Percentiles rank a stretch among this genome's conserved stretches.
These are phyloP conservation scores for Diutina scorzettiae DNA, from an alignment of 1,139 yeast genomes.

Conservation along the genomic window DNA sequence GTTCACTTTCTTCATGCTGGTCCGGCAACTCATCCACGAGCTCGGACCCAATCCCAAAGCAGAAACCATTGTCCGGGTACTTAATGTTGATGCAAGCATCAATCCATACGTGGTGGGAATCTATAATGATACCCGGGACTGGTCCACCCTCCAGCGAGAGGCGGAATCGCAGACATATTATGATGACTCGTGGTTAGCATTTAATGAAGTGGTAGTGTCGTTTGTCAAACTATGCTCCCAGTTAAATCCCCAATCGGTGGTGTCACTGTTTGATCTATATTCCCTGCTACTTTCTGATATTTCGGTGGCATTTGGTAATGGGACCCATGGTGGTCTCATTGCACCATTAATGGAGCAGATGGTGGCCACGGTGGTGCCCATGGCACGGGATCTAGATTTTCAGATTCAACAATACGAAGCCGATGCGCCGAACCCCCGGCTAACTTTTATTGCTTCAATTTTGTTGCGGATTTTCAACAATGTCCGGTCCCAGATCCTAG, in stretches of 20 bases:
- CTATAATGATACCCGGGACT: slow-evolving; percentile 8
- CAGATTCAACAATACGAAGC: slow-evolving; percentile 37
- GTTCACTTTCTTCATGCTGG: no score
- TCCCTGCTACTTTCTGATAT: slow-evolving; percentile 40
- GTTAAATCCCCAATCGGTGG: slow-evolving; percentile 46
- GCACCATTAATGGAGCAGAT: slow-evolving; percentile 31
- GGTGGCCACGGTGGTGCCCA: slow-evolving; percentile 32
- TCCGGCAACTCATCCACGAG: background rate
- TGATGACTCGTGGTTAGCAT: slow-evolving; percentile 35
- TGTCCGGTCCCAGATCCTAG: slow-evolving; percentile 41
- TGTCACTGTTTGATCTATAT: slow-evolving; percentile 48
- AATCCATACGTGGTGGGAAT: slow-evolving; percentile 9
- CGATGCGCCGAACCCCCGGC: slow-evolving; percentile 31
- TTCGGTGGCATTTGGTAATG: slow-evolving; percentile 47
- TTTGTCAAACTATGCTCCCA: slow-evolving; percentile 43
- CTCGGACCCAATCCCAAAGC: background rate
- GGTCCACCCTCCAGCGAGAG: slow-evolving; percentile 9
- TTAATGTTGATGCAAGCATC: slow-evolving; percentile 8
- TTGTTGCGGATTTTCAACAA: slow-evolving; percentile 52
- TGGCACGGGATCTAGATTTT: slow-evolving; percentile 21
- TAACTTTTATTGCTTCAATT: slow-evolving; percentile 44
- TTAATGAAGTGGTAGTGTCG: slow-evolving; percentile 36
- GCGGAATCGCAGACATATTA: slow-evolving; percentile 16
- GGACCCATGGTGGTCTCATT: slow-evolving; percentile 36
- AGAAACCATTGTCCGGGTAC: slow-evolving; percentile 5